Conservation (phyloP, 2,329 filamentous ascomycete species). For the Coleophoma cylindrospora region DNA sequence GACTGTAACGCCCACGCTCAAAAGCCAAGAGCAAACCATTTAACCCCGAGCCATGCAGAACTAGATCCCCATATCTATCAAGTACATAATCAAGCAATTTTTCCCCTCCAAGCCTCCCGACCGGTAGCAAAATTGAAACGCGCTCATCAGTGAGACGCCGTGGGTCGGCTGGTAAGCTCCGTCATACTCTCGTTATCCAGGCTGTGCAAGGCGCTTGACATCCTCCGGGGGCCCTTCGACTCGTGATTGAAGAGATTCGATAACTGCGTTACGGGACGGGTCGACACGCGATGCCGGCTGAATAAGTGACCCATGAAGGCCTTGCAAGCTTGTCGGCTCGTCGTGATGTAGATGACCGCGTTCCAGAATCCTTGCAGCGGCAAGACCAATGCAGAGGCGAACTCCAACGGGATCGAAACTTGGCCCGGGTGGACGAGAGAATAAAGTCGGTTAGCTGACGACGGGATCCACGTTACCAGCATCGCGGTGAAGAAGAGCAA, state of each 20-base stretch:
- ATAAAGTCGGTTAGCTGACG: conserved; percentile 72
- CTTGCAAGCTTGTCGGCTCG: conserved; percentile 61
- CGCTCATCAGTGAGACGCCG: not conserved
- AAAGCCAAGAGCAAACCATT: too few species aligned
- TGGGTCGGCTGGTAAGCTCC: not conserved
- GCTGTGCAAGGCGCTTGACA: not conserved
- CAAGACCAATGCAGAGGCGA: conserved; percentile 68
- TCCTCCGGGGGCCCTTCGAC: not conserved
- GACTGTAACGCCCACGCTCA: too few species aligned
- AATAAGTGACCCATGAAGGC: conserved; percentile 24
- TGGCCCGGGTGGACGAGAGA: conserved; percentile 52
- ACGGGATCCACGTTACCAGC: conserved; percentile 71
- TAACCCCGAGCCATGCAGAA: too few species aligned
- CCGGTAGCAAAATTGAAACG: not conserved
- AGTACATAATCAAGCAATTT: too few species aligned
- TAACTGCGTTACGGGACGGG: too few species aligned
- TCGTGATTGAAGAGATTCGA: not conserved
- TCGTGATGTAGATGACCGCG: conserved; percentile 68
- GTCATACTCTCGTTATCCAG: conserved; percentile 1
- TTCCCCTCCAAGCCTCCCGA: too few species aligned
- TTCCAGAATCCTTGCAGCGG: conserved; percentile 87
- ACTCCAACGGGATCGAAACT: conserved; percentile 55
- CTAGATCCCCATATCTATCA: too few species aligned
- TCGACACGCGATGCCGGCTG: not conserved
- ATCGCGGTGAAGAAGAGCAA: conserved; percentile 68